Percentiles rank a stretch among this genome's conserved stretches.
Evolutionary conservation across 805 yeast genomes (phyloP).

Genomic region (Yamadazyma insecticola): DNA sequence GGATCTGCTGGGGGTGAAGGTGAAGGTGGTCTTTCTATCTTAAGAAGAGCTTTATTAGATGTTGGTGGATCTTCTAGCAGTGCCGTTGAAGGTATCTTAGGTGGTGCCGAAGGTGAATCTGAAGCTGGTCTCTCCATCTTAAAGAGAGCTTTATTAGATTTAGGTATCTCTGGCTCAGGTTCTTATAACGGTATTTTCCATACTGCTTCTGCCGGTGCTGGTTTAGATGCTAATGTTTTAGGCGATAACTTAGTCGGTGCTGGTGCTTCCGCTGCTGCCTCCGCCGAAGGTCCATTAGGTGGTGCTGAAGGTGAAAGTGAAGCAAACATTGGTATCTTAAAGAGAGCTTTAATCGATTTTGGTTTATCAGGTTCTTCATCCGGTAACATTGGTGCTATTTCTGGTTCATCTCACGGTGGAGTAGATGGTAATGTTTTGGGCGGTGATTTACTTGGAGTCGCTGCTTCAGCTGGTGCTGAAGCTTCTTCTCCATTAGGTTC

Average conservation of each 20-base stretch:
- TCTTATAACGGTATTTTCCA: constrained; percentile 7
- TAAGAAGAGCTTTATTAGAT: constrained; percentile 8
- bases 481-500: constrained; percentile 3
- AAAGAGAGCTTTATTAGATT: constrained; percentile 10
- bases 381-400: constrained; percentile 6
- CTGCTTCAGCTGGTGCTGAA: constrained; percentile 7
- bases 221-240: constrained; percentile 8
- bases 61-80: constrained; percentile 9
- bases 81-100: constrained; percentile 6
- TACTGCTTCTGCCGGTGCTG: constrained; percentile 9
- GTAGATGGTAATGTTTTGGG: constrained; percentile 10
- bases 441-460: constrained; percentile 11
- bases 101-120: too few relatives aligned
- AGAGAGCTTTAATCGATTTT: constrained; percentile 3
- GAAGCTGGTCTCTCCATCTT: constrained; percentile 9
- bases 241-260: constrained; percentile 13
- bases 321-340: constrained; percentile 6
- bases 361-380: constrained; percentile 3
- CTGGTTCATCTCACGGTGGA: constrained; percentile 8
- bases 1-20: constrained; percentile 3
- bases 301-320: constrained; percentile 7
- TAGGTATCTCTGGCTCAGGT: constrained; percentile 6
- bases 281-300: constrained; percentile 8
- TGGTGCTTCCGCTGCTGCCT: constrained; percentile 10
- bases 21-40: constrained; percentile 8